phyloP scores from a whole-genome alignment of 768 basidiomycete species.

The Hortiboletus flavorubellus region DNA sequence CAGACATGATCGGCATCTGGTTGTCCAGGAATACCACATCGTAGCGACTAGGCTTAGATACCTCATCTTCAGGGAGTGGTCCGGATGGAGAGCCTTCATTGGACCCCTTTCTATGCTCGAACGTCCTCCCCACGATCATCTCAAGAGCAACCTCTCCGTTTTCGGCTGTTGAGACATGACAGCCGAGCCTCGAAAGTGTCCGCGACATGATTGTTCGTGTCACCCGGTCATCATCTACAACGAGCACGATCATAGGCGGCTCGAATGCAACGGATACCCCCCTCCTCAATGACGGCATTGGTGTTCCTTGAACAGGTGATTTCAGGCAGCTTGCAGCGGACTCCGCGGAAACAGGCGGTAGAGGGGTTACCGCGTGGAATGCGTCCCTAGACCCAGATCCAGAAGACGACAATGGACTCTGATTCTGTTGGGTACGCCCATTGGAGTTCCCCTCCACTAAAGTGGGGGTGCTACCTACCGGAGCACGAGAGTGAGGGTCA shows the following conservation, averaged over 20 bases:
- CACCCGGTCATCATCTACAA: constrained; percentile 80
- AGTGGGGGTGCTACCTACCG: not conserved
- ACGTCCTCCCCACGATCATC: constrained; percentile 51
- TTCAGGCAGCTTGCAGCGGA: constrained; percentile 10
- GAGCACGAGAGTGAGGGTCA: not conserved
- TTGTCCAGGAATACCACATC: constrained; percentile 62
- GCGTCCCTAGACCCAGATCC: not conserved
- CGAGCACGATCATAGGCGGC: constrained; percentile 59
- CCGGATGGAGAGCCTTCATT: not conserved
- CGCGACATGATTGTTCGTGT: constrained; percentile 81
- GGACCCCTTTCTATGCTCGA: not conserved
- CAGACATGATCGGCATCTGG: constrained; percentile 82
- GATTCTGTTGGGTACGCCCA: not conserved
- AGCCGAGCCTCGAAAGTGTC: constrained; percentile 74
- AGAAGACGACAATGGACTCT: constrained; percentile 1
- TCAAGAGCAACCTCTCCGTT: constrained; percentile 79
- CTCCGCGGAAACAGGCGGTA: constrained; percentile 3
- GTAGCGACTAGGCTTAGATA: constrained; percentile 18
- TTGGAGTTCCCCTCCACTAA: constrained; percentile 5
- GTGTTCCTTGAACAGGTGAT: constrained; percentile 10
- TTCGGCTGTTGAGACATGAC: constrained; percentile 75
- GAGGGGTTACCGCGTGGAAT: not conserved
- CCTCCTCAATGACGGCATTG: constrained; percentile 10
- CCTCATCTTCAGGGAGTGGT: not conserved
- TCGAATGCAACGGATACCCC: constrained; percentile 36